A percentile compares a stretch with the other conserved stretches of the same genome.
Conservation (phyloP, 345 rosid genomes). For the Abelmoschus esculentus region DNA sequence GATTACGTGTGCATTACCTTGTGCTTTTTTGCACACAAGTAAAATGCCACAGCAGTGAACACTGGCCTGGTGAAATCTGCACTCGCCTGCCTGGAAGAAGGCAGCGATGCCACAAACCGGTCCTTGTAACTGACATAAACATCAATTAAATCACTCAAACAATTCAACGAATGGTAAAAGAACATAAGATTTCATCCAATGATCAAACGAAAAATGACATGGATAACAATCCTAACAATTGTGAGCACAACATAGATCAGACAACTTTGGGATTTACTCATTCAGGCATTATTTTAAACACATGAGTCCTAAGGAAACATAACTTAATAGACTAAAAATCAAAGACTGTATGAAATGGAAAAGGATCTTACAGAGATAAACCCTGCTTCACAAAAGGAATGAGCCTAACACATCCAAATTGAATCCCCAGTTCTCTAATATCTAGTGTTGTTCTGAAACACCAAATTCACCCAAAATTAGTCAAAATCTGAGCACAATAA, state of each 20-base stretch:
- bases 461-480: neutral
- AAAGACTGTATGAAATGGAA: neutral
- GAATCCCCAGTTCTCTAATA: constrained; percentile 71
- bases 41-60: constrained; percentile 85
- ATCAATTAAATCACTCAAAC: constrained; percentile 4
- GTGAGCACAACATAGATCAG: neutral
- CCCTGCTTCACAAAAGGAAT: constrained; percentile 68
- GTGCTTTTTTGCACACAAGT: constrained; percentile 68
- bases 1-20: constrained; percentile 32
- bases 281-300: constrained; percentile 40
- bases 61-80: constrained; percentile 80
- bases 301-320: neutral
- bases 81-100: constrained; percentile 54
- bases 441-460: constrained; percentile 55
- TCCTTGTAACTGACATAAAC: constrained; percentile 54
- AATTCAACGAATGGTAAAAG: neutral
- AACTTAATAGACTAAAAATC: neutral
- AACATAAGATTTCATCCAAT: neutral
- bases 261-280: neutral
- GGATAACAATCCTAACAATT: neutral
- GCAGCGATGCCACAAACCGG: constrained; percentile 68
- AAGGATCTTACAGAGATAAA: constrained; percentile 50
- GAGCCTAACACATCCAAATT: constrained; percentile 82
- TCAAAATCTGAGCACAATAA: neutral
- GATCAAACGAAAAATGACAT: neutral